phyloP scores from a whole-genome alignment of 78 protist species.

The Dictyostelium intermedium region DNA sequence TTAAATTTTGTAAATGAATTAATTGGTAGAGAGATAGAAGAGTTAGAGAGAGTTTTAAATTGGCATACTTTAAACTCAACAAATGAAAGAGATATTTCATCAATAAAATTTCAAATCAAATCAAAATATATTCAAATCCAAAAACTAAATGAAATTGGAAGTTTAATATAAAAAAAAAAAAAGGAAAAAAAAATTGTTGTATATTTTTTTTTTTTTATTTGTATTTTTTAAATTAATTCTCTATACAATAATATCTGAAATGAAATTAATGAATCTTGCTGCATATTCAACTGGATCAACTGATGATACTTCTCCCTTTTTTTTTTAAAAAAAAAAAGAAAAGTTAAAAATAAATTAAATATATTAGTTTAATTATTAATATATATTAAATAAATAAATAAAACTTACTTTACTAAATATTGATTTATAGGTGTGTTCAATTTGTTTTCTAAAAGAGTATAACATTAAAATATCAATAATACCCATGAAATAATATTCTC shows the following conservation, averaged over 20 bases:
- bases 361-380: neutral
- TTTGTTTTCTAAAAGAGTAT: slow-evolving; percentile 85
- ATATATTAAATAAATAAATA: neutral
- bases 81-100: neutral
- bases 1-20: neutral
- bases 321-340: too few relatives aligned
- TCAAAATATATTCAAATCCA: neutral
- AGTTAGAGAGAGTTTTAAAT: neutral
- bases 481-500: slow-evolving; percentile 86
- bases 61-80: neutral
- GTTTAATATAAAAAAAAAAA: neutral
- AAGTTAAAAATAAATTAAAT: neutral
- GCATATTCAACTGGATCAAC: slow-evolving; percentile 82
- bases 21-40: neutral
- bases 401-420: slow-evolving; percentile 50
- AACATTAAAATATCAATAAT: slow-evolving; percentile 91
- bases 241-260: slow-evolving; percentile 36
- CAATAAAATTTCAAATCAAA: neutral
- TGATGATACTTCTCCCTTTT: slow-evolving; percentile 77
- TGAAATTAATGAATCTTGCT: slow-evolving; percentile 74
- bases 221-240: neutral
- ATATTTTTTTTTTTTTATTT: neutral
- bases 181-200: neutral
- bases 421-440: slow-evolving; percentile 87
- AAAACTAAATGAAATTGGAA: neutral